These are phyloP conservation scores for Linnemannia schmuckeri DNA, from an alignment of 192 early-diverging fungal genomes.

Conservation along the genomic window DNA sequence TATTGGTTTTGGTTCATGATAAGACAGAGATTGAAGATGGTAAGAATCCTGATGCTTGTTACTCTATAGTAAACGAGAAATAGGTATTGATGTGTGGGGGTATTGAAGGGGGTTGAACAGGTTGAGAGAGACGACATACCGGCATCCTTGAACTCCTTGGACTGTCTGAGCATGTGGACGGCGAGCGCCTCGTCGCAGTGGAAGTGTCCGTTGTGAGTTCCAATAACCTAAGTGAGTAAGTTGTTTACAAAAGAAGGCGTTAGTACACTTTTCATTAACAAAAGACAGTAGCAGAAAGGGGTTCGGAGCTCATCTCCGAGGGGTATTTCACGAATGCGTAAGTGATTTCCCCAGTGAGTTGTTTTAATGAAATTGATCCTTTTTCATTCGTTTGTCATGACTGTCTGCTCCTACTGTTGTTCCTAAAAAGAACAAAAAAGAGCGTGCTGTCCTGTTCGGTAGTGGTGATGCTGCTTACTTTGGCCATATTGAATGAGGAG, in stretches of 20 bases:
- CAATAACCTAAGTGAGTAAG: constrained; percentile 65
- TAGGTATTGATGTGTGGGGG: neutral
- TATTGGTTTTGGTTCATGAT: neutral
- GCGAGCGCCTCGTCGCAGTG: constrained; percentile 95
- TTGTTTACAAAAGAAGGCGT: neutral
- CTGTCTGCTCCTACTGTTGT: too few species aligned
- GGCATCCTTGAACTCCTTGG: constrained; percentile 72
- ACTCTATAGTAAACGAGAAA: neutral
- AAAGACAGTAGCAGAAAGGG: neutral
- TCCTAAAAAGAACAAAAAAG: too few species aligned
- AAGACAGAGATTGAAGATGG: too few species aligned
- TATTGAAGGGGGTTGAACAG: neutral
- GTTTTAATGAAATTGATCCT: too few species aligned
- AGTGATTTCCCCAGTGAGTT: too few species aligned
- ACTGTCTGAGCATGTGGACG: constrained; percentile 84
- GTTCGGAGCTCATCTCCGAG: constrained; percentile 2
- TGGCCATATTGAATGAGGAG: constrained; percentile 28
- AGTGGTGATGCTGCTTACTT: constrained; percentile 10
- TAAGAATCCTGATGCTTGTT: neutral
- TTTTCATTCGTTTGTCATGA: too few species aligned
- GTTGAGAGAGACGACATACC: constrained; percentile 19
- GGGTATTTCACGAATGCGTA: neutral
- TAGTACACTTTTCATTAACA: neutral
- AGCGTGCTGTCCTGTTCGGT: neutral
- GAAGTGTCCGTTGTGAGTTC: constrained; percentile 89